Conservation (phyloP, 805 yeast genomes). For the Metschnikowia vanudenii region DNA sequence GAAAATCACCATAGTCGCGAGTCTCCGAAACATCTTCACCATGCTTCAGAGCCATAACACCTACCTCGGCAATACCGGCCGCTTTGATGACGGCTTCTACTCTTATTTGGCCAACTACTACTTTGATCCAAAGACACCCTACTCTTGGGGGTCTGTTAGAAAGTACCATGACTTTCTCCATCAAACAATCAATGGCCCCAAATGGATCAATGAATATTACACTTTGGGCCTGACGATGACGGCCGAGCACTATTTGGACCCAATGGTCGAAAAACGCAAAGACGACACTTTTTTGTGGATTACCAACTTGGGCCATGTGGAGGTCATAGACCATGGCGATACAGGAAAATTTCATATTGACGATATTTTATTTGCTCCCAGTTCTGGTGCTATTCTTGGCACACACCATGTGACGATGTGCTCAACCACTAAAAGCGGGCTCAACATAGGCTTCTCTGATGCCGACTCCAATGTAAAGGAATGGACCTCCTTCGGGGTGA, state of each 20-base stretch:
- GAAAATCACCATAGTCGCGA: slow-evolving; percentile 2
- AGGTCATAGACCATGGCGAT: slow-evolving; percentile 5
- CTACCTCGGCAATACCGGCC: background rate
- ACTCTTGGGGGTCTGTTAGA: slow-evolving; percentile 3
- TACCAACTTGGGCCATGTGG: slow-evolving; percentile 6
- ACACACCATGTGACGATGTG: slow-evolving; percentile 3
- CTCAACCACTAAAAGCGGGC: slow-evolving; percentile 9
- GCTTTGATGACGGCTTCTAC: slow-evolving; percentile 8
- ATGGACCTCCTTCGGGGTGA: slow-evolving; percentile 1
- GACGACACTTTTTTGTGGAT: slow-evolving; percentile 4
- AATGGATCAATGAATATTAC: slow-evolving; percentile 3
- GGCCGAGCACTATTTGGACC: slow-evolving; percentile 4
- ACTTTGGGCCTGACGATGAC: slow-evolving; percentile 4
- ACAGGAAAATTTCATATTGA: slow-evolving; percentile 2
- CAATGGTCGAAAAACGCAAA: background rate
- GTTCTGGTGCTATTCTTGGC: slow-evolving; percentile 8
- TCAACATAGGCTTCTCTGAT: slow-evolving; percentile 6
- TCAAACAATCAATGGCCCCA: background rate
- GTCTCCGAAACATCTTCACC: slow-evolving; percentile 2
- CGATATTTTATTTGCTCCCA: slow-evolving; percentile 2
- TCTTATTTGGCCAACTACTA: background rate
- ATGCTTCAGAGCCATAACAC: slow-evolving; percentile 1
- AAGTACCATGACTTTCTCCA: slow-evolving; percentile 8
- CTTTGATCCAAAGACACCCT: slow-evolving; percentile 3
- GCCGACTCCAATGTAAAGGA: slow-evolving; percentile 7